A percentile compares a stretch with the other conserved stretches of the same genome.
Conservation (phyloP, 495 filamentous ascomycete genomes). For the Talaromyces trachyspermus region DNA sequence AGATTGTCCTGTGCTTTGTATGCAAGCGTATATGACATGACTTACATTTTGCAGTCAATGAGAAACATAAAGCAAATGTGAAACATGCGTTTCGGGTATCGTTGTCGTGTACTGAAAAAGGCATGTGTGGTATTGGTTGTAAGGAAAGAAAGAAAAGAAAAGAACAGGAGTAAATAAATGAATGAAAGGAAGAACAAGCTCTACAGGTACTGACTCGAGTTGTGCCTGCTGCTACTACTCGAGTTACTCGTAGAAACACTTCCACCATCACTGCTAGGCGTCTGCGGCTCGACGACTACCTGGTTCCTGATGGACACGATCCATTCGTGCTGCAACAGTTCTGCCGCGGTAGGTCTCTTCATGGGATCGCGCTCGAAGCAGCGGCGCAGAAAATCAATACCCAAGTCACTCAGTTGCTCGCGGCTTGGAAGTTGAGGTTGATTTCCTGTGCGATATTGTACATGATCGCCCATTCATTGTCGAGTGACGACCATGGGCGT, state of each 20-base stretch:
- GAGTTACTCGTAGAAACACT: constrained; percentile 24
- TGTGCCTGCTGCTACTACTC: constrained; percentile 2
- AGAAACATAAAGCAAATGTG: not conserved
- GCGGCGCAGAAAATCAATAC: constrained; percentile 79
- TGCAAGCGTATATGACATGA: too few species aligned
- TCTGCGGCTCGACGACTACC: constrained; percentile 47
- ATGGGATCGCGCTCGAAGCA: constrained; percentile 86
- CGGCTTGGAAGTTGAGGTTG: constrained; percentile 71
- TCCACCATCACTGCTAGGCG: constrained; percentile 35
- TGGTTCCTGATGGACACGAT: constrained; percentile 63
- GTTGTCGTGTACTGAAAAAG: constrained; percentile 1
- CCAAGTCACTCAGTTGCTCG: constrained; percentile 77
- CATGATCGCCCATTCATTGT: constrained; percentile 99
- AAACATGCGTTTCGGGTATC: constrained; percentile 4
- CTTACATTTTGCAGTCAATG: too few species aligned
- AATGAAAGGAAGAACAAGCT: not conserved
- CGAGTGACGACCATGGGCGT: constrained; percentile 91
- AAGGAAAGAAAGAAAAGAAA: not conserved
- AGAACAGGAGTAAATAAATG: not conserved
- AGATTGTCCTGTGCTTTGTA: too few species aligned
- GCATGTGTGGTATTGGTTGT: not conserved
- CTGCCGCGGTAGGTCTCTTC: constrained; percentile 71
- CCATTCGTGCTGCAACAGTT: constrained; percentile 94
- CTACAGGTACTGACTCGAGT: not conserved
- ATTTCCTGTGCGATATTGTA: constrained; percentile 97